A percentile compares a stretch with the other conserved stretches of the same genome.
phyloP scores from a whole-genome alignment of 768 basidiomycete genomes.

The Mycena belliarum region DNA sequence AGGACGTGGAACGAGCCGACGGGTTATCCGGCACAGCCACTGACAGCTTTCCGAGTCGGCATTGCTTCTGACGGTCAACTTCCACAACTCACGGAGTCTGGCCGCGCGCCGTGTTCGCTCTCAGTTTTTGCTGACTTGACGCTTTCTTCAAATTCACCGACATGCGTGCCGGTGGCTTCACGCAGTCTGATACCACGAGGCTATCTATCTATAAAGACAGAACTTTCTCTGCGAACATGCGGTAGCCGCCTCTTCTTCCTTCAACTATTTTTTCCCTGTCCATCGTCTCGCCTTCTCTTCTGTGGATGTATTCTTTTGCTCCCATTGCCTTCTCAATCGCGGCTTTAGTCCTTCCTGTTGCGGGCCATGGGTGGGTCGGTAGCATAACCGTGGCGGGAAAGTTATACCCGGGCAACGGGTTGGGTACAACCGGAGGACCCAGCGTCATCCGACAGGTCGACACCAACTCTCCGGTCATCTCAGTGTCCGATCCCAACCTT shows the following conservation, averaged over 20 bases:
- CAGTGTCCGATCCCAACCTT: conserved; percentile 42
- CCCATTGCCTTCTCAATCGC: background rate
- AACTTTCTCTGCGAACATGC: conserved; percentile 5
- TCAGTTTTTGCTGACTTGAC: too few relatives aligned
- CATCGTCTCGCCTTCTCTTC: background rate
- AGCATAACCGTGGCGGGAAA: conserved; percentile 46
- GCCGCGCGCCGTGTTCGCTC: too few relatives aligned
- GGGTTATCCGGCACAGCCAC: too few relatives aligned
- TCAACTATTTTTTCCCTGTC: background rate
- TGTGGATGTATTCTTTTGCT: conserved; percentile 1
- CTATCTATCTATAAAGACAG: conserved; percentile 2
- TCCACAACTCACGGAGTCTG: too few relatives aligned
- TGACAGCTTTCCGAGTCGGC: too few relatives aligned
- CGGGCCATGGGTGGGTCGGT: conserved; percentile 47
- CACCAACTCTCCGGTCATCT: conserved; percentile 47
- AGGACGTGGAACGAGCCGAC: too few relatives aligned
- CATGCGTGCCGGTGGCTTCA: background rate
- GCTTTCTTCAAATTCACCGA: background rate
- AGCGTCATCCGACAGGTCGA: conserved; percentile 48
- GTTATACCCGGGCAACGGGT: conserved; percentile 43
- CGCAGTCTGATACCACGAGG: conserved; percentile 9
- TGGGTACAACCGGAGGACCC: conserved; percentile 38
- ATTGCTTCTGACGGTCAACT: too few relatives aligned
- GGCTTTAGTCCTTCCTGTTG: conserved; percentile 13
- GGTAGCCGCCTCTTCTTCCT: background rate